Percentiles rank a stretch among this genome's conserved stretches.
These are phyloP conservation scores for Tetracladium maxilliforme DNA, from an alignment of 2,329 filamentous ascomycete genomes.

Conservation along the genomic window DNA sequence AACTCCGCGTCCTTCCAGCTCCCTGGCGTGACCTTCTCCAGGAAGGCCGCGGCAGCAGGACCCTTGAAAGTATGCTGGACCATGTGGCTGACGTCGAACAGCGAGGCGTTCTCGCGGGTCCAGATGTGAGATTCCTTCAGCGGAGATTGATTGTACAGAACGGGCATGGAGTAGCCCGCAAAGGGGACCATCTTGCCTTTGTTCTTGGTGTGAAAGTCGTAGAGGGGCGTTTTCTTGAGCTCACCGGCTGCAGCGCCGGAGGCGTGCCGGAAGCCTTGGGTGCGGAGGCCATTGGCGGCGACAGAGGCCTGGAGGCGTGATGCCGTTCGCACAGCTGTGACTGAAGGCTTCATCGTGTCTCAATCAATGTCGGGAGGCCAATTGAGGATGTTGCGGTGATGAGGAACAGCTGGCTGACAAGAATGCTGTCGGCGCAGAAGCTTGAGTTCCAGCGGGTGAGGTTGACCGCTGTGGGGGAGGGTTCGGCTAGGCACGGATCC, in stretches of 20 bases:
- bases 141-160: conserved; percentile 68
- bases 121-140: conserved; percentile 79
- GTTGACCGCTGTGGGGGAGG: no score
- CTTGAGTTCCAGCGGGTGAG: no score
- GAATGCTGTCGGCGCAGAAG: no score
- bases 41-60: conserved; percentile 63
- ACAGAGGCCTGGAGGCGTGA: no score
- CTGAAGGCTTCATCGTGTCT: no score
- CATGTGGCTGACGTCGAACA: conserved; percentile 98
- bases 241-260: conserved; percentile 10
- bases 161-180: conserved; percentile 82
- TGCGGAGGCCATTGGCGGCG: no score
- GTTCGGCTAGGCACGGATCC: no score
- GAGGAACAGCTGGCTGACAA: no score
- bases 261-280: conserved; percentile 9
- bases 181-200: conserved; percentile 96
- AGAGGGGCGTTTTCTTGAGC: conserved; percentile 55
- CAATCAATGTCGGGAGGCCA: no score
- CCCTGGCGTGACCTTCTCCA: conserved; percentile 73
- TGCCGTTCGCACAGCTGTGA: no score
- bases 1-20: conserved; percentile 46
- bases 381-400: no score
- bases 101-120: conserved; percentile 72
- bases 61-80: conserved; percentile 79
- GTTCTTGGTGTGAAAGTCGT: conserved; percentile 62